A percentile compares a stretch with the other conserved stretches of the same genome.
Conservation (phyloP, 306 rosid genomes). For the Sphenostylis stenocarpa region DNA sequence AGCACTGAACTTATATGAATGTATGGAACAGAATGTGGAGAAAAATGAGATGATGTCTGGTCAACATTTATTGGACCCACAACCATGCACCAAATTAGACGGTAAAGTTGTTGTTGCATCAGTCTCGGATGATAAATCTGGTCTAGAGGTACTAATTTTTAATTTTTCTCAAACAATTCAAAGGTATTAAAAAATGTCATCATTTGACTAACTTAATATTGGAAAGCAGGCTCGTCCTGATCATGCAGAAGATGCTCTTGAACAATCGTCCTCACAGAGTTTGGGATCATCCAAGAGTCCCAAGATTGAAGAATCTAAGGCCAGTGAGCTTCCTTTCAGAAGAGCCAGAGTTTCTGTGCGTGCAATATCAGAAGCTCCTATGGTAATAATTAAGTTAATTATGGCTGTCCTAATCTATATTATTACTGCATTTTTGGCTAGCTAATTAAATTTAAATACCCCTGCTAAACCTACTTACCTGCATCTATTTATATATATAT, state of each 20-base stretch:
- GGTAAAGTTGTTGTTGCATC: slow-evolving; percentile 8
- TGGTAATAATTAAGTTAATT: slow-evolving; percentile 22
- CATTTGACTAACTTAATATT: neutral
- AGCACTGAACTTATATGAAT: neutral
- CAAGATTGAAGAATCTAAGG: slow-evolving; percentile 32
- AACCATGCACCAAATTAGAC: slow-evolving; percentile 15
- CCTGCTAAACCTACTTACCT: neutral
- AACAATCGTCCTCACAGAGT: slow-evolving; percentile 37
- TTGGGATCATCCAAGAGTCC: slow-evolving; percentile 35
- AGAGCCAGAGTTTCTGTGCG: slow-evolving; percentile 53
- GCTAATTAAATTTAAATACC: neutral
- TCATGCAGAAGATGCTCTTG: slow-evolving; percentile 21
- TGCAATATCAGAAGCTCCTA: slow-evolving; percentile 48
- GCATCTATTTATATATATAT: neutral
- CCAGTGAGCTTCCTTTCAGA: slow-evolving; percentile 31
- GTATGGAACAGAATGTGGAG: slow-evolving; percentile 26
- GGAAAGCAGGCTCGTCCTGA: slow-evolving; percentile 30
- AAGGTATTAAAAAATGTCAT: neutral
- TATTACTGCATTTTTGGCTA: neutral
- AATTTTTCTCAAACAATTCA: neutral
- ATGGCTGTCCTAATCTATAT: neutral
- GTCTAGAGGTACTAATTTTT: slow-evolving; percentile 23
- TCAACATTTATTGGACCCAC: slow-evolving; percentile 13
- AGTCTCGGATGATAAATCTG: slow-evolving; percentile 11
- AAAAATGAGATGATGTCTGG: neutral